Evolutionary conservation across 306 rosid species (phyloP).

Genomic region (Rubus parviflorus): DNA sequence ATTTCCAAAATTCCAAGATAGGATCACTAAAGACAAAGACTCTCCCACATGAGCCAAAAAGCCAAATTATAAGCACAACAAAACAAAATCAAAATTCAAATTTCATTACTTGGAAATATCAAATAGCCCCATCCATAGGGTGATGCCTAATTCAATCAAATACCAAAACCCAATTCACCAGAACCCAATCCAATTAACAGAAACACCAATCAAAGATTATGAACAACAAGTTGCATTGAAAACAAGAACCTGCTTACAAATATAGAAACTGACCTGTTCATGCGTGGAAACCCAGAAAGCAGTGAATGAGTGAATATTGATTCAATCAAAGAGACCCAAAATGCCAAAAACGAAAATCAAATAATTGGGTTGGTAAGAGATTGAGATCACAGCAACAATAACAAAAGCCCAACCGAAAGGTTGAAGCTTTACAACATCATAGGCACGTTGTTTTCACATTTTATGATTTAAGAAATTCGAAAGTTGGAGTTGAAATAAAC

Average conservation of each 20-base stretch:
- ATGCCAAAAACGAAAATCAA: conserved; percentile 17
- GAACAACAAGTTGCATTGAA: background rate
- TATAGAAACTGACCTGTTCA: conserved; percentile 40
- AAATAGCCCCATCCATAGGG: background rate
- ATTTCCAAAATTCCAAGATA: background rate
- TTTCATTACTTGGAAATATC: background rate
- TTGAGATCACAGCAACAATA: conserved; percentile 23
- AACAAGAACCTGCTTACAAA: background rate
- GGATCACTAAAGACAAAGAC: background rate
- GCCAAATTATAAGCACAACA: background rate
- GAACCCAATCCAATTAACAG: conserved; percentile 9
- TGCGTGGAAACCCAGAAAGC: conserved; percentile 18
- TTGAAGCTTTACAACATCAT: conserved; percentile 55
- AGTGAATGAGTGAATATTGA: conserved; percentile 7
- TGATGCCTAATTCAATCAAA: conserved; percentile 10
- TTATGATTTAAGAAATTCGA: background rate
- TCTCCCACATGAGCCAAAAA: background rate
- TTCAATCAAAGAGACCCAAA: conserved; percentile 30
- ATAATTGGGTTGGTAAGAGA: conserved; percentile 24
- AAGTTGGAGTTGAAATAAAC: conserved; percentile 30
- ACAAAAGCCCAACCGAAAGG: conserved; percentile 46
- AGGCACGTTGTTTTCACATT: conserved; percentile 45
- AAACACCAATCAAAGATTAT: conserved; percentile 1
- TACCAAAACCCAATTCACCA: background rate
- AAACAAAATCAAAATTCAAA: background rate